These are phyloP conservation scores for Nematodospora anomalae DNA, from an alignment of 1,139 yeast species.

Conservation along the genomic window DNA sequence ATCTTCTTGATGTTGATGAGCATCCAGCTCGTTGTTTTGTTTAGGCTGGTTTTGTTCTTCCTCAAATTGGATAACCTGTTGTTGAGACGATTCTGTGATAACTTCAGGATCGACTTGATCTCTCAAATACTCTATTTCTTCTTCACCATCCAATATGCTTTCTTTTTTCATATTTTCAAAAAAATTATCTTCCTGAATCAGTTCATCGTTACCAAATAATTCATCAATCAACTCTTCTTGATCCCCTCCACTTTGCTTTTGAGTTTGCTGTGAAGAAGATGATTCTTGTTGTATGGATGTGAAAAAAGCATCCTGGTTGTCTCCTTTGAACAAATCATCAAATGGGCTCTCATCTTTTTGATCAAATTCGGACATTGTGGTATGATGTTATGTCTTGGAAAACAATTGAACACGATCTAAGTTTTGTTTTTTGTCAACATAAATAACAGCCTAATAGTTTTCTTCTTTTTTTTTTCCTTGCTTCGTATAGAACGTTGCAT, in stretches of 20 bases:
- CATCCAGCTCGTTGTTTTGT: too few species aligned
- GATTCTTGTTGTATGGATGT: conserved; percentile 4
- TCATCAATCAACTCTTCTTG: conserved; percentile 1
- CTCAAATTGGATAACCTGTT: too few species aligned
- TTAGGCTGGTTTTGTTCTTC: too few species aligned
- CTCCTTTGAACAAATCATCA: conserved; percentile 8
- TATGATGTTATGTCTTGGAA: neutral
- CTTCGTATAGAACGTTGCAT: too few species aligned
- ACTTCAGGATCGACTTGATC: conserved; percentile 1
- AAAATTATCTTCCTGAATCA: neutral
- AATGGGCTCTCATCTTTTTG: conserved; percentile 2
- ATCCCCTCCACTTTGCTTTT: neutral
- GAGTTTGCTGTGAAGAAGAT: neutral
- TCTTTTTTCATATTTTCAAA: neutral
- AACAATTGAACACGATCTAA: neutral
- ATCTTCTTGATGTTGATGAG: neutral
- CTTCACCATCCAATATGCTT: too few species aligned
- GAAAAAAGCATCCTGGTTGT: conserved; percentile 7
- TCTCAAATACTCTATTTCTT: neutral
- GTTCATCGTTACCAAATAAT: conserved; percentile 4
- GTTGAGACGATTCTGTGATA: too few species aligned
- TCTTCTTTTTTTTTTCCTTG: too few species aligned
- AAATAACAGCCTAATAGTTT: too few species aligned
- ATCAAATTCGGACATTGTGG: neutral
- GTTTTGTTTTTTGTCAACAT: neutral